phyloP scores from a whole-genome alignment of 768 basidiomycete genomes.

The Auriscalpium orientale region DNA sequence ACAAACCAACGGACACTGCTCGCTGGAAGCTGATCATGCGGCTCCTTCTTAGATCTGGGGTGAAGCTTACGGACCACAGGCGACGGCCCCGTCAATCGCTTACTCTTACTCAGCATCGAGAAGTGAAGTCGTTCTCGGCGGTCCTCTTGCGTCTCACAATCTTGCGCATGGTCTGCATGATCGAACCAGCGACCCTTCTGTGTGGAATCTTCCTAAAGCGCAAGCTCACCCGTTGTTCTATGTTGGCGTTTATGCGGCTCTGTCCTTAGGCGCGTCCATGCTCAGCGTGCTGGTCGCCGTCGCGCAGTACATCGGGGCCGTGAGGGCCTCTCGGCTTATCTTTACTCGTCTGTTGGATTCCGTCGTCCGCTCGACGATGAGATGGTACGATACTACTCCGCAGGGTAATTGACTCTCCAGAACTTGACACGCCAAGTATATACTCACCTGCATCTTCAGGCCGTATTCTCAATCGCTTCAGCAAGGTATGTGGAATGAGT shows the following conservation, averaged over 20 bases:
- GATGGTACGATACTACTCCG: conserved; percentile 80
- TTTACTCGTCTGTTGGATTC: conserved; percentile 51
- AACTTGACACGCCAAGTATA: too few species aligned
- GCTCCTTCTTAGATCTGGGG: conserved; percentile 41
- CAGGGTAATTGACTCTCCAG: conserved; percentile 39
- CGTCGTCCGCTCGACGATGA: conserved; percentile 77
- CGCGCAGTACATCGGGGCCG: conserved; percentile 55
- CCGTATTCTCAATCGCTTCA: conserved; percentile 82
- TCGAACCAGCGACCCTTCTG: not conserved
- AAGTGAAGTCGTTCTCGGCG: conserved; percentile 19
- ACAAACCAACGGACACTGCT: not conserved
- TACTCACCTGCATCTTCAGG: conserved; percentile 29
- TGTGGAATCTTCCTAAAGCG: conserved; percentile 35
- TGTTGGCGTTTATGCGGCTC: conserved; percentile 55
- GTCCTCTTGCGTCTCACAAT: conserved; percentile 18
- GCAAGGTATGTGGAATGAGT: conserved; percentile 37
- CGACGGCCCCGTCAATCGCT: not conserved
- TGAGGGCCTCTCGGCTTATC: conserved; percentile 28
- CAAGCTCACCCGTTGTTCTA: conserved; percentile 66
- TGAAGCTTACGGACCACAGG: conserved; percentile 39
- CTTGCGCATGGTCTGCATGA: conserved; percentile 12
- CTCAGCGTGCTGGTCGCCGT: conserved; percentile 37
- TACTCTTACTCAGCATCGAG: conserved; percentile 18
- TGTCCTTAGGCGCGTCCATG: conserved; percentile 45
- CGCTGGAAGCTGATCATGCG: not conserved